Evolutionary conservation across 208 protist species (phyloP).

Genomic region (Endotrypanum monterogeii): DNA sequence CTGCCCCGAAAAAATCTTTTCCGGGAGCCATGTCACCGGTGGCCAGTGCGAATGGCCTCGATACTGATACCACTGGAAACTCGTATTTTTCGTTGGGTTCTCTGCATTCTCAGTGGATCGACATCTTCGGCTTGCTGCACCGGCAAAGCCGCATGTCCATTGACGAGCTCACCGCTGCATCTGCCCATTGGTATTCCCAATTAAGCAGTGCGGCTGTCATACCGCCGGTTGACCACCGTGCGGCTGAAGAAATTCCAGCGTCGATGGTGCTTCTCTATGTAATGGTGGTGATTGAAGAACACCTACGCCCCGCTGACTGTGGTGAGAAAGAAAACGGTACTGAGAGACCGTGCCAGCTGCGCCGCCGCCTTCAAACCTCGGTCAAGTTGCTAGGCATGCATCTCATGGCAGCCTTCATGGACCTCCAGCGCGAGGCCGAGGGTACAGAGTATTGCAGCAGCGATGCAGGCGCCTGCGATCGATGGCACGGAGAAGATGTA

Average conservation of each 20-base stretch:
- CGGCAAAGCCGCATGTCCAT: slow-evolving; percentile 35
- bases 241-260: slow-evolving; percentile 19
- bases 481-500: neutral
- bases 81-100: too few relatives aligned
- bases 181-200: slow-evolving; percentile 11
- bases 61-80: neutral
- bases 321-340: neutral
- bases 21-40: neutral
- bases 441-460: slow-evolving; percentile 7
- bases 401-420: slow-evolving; percentile 11
- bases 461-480: neutral
- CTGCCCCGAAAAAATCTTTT: neutral
- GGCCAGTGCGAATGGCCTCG: neutral
- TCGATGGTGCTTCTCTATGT: slow-evolving; percentile 24
- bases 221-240: slow-evolving; percentile 24
- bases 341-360: neutral
- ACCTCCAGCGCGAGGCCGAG: slow-evolving; percentile 4
- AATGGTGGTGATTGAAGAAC: slow-evolving; percentile 38
- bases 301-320: slow-evolving; percentile 27
- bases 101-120: slow-evolving; percentile 29
- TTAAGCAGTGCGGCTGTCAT: slow-evolving; percentile 6
- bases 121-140: slow-evolving; percentile 39
- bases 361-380: slow-evolving; percentile 17
- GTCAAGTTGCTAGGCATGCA: slow-evolving; percentile 28
- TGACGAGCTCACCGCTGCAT: slow-evolving; percentile 13